Base-by-base conservation (phyloP, 169 alveolate species). In the Eimeria sp. region DNA sequence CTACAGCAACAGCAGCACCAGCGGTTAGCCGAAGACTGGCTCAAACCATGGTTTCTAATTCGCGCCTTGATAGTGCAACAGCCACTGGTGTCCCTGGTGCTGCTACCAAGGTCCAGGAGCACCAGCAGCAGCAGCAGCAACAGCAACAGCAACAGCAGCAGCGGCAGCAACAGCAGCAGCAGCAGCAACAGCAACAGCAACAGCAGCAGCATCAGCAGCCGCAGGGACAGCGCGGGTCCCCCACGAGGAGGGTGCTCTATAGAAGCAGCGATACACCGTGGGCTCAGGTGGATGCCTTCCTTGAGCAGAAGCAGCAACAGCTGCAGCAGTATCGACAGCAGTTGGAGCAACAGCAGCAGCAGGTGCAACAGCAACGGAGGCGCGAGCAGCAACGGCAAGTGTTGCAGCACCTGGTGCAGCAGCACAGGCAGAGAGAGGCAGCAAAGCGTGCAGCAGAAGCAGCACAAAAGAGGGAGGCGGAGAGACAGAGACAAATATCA, bases 51-150 rank as follows among this genome's bases (percentile, higher is more conserved):
- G 25, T 70, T 27, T 67, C 73, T 14, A 86, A 76, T 51, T 57
- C 86, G 27, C 49, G 25, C 20, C 20, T 54, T 54, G 16, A 3
- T 54, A 14, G 4, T 54, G 61, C 61, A 54, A 65, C 80, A 14
- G 58, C 88, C 14, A 89, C 78, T 34, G 40, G 89, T 7, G 87
- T 47, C n/a, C 87, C 86, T 18, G 51, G 75, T n/a, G 95, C 95
- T 25, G 87, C 95, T 9, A 67, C 76, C 61, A 54, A 54, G 5
- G 84, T n/a, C 49, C 89, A 30, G 89, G 89, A 20, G 89, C 89
- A 0, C 20, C 61, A 54, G 61, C 61, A 11, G 61, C 61, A 7
- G 58, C 58, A 7, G 58, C 58, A 51, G 58, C 58, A 51, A 11
- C 58, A 51, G 58, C 58, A 51, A 11, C n/a, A n/a, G n/a, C n/a